Evolutionary conservation across 352 stramenopile genomes (phyloP).

Genomic region (Aphanomyces astaci): DNA sequence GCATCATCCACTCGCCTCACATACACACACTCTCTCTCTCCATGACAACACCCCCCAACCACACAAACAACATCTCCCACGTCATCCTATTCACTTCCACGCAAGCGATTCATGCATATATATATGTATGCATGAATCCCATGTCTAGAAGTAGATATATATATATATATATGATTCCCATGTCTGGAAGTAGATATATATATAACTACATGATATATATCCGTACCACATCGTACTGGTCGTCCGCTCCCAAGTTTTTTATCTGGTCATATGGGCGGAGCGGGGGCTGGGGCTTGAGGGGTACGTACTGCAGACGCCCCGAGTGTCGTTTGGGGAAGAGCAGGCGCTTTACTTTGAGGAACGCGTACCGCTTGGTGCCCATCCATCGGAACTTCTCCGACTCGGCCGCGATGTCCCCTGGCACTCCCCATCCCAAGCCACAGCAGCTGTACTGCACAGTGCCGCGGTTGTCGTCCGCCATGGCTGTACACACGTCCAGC

Average conservation of each 20-base stretch:
- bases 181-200: too few relatives aligned
- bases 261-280: slow-evolving; percentile 70
- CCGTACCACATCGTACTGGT: slow-evolving; percentile 61
- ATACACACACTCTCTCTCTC: too few relatives aligned
- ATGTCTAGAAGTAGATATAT: too few relatives aligned
- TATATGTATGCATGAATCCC: too few relatives aligned
- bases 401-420: slow-evolving; percentile 64
- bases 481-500: slow-evolving; percentile 64
- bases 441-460: slow-evolving; percentile 78
- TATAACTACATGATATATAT: too few relatives aligned
- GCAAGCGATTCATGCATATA: too few relatives aligned
- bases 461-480: slow-evolving; percentile 43
- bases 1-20: too few relatives aligned
- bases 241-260: slow-evolving; percentile 55
- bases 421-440: slow-evolving; percentile 65
- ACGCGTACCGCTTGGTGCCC: slow-evolving; percentile 61
- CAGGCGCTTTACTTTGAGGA: slow-evolving; percentile 66
- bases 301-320: slow-evolving; percentile 56
- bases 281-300: slow-evolving; percentile 50
- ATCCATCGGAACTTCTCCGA: slow-evolving; percentile 77
- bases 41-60: too few relatives aligned
- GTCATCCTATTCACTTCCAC: too few relatives aligned
- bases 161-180: too few relatives aligned
- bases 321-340: slow-evolving; percentile 56
- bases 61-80: too few relatives aligned